Percentiles rank a stretch among this genome's conserved stretches.
phyloP scores from a whole-genome alignment of 1,139 yeast species.

The Yamadazyma sp. region DNA sequence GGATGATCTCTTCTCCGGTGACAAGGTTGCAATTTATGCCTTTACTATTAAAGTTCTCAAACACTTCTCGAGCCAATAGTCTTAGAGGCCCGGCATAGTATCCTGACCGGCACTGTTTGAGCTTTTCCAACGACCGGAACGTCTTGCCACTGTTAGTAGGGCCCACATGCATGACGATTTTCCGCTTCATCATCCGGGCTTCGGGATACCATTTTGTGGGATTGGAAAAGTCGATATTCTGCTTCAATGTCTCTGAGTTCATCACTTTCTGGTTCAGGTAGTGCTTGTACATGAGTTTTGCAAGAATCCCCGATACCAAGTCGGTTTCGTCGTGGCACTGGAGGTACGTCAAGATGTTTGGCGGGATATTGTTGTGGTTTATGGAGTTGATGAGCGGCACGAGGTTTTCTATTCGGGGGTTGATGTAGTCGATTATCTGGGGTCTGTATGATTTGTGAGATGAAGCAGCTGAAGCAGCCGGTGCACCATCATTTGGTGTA shows the following conservation, averaged over 20 bases:
- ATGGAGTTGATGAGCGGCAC: constrained; percentile 21
- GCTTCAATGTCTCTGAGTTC: constrained; percentile 17
- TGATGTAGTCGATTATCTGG: constrained; percentile 23
- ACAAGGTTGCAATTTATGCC: constrained; percentile 75
- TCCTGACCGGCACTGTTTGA: constrained; percentile 73
- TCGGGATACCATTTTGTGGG: constrained; percentile 90
- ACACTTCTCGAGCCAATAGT: constrained; percentile 85
- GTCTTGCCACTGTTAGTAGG: constrained; percentile 99
- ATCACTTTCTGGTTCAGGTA: constrained; percentile 11
- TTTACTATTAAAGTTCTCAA: constrained; percentile 69
- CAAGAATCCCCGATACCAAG: constrained; percentile 20
- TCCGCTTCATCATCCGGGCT: constrained; percentile 78
- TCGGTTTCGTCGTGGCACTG: constrained; percentile 18
- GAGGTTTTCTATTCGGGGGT: constrained; percentile 28
- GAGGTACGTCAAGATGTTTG: constrained; percentile 18
- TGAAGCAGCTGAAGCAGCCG: neutral
- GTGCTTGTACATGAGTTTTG: constrained; percentile 25
- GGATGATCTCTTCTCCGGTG: constrained; percentile 91
- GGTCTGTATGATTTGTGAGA: neutral
- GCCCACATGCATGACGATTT: constrained; percentile 87
- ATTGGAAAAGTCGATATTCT: constrained; percentile 51
- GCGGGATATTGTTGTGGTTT: constrained; percentile 20
- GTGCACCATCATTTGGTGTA: no score
- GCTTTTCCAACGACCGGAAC: constrained; percentile 69
- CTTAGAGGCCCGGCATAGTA: constrained; percentile 95